These are phyloP conservation scores for Mercurialis annua DNA, from an alignment of 345 rosid species.

Conservation along the genomic window DNA sequence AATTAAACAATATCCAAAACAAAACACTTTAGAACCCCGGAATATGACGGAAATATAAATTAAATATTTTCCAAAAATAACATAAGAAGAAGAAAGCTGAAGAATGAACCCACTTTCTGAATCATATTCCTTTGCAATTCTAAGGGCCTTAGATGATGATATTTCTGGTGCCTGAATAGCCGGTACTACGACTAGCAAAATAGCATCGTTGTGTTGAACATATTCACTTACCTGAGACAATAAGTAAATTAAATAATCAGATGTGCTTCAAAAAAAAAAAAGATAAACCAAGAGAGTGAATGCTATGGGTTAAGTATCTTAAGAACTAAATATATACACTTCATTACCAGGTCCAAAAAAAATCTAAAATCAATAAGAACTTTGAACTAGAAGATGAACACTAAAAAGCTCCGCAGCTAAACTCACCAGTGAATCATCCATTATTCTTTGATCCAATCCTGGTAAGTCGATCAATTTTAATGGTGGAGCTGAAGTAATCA, in stretches of 20 bases:
- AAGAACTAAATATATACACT: neutral
- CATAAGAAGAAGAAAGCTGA: neutral
- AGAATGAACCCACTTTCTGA: slow-evolving; percentile 57
- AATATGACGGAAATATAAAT: neutral
- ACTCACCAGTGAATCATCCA: slow-evolving; percentile 86
- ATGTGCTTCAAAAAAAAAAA: slow-evolving; percentile 9
- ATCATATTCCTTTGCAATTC: slow-evolving; percentile 90
- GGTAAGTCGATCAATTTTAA: slow-evolving; percentile 92
- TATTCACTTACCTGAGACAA: slow-evolving; percentile 64
- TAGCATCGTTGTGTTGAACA: slow-evolving; percentile 84
- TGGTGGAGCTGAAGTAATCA: slow-evolving; percentile 72
- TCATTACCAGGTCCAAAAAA: neutral
- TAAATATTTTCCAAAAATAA: neutral
- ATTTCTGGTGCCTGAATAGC: slow-evolving; percentile 89
- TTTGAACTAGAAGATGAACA: slow-evolving; percentile 6
- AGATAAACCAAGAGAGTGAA: neutral
- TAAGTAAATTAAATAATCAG: slow-evolving; percentile 14
- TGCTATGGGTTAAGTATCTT: neutral
- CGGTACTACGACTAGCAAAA: slow-evolving; percentile 81
- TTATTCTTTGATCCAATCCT: slow-evolving; percentile 92
- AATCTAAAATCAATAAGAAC: neutral
- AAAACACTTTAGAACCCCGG: neutral
- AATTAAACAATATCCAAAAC: neutral
- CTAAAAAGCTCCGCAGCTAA: neutral
- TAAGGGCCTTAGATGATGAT: slow-evolving; percentile 84